Conservation (phyloP, 805 yeast species). For the Lipomyces anomalus region DNA sequence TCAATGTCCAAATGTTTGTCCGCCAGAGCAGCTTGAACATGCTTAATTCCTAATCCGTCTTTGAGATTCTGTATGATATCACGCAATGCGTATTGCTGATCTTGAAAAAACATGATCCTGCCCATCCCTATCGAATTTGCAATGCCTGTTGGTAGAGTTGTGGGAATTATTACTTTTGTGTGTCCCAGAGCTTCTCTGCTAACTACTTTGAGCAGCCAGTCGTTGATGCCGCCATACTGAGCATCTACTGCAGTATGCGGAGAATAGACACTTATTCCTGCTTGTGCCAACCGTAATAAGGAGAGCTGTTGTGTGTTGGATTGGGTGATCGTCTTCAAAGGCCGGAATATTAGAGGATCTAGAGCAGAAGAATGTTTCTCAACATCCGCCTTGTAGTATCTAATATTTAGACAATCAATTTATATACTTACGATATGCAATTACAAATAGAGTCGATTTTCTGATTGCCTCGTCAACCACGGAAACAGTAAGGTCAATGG, state of each 20-base stretch:
- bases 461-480: constrained; percentile 85
- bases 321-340: constrained; percentile 67
- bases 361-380: constrained; percentile 16
- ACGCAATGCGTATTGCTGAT: neutral
- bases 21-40: constrained; percentile 56
- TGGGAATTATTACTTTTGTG: constrained; percentile 63
- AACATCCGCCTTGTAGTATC: neutral
- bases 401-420: neutral
- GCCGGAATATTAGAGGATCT: constrained; percentile 86
- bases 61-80: constrained; percentile 14
- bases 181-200: constrained; percentile 33
- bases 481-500: constrained; percentile 76
- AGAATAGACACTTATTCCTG: constrained; percentile 81
- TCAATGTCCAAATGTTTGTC: constrained; percentile 26
- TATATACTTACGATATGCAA: constrained; percentile 57
- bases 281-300: constrained; percentile 61
- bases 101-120: neutral
- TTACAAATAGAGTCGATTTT: constrained; percentile 45
- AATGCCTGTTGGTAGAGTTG: too few relatives aligned
- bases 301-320: constrained; percentile 77
- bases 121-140: neutral
- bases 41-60: constrained; percentile 32
- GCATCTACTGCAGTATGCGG: constrained; percentile 98
- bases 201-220: constrained; percentile 71
- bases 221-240: constrained; percentile 88